Evolutionary conservation across 2,329 filamentous ascomycete genomes (phyloP), one percentile per base, ranked within the genome.

Genomic region (Fusarium duplospermum): DNA sequence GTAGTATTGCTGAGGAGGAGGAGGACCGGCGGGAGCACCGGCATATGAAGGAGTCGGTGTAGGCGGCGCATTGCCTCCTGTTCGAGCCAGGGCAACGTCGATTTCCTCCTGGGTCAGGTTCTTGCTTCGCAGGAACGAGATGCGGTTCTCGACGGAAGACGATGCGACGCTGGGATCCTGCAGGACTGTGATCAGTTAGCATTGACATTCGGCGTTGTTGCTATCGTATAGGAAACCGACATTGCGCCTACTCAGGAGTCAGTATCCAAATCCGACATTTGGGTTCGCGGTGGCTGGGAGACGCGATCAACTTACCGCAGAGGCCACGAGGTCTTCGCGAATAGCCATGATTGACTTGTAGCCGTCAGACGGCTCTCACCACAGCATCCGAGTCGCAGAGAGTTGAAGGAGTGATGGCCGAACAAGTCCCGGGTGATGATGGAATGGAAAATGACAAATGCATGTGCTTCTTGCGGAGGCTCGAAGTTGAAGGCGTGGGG

Each of bases 41-140:
- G 85, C 78, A 72, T 84, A 80, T 82, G 84, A 75, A 77, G 84
- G 66, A 80, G 84, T 81, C 71, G 83, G 80, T 62, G 76, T 60
- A 22, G 84, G 82, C 36, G 85, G 84, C 52, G 86, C 81, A 75
- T 88, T 89, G 78, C 91, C 91, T 73, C 92, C 91, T 56, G 91
- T 91, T 79, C 96, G 91, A 47, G 93, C 89, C 75, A 99, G 89
- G 18, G 97, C 93, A 40, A 90, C 87, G 80, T 96, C 94, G 79
- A 99, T 93, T 84, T 99, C 97, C 84, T 98, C 96, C 82, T 96
- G 93, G 1, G 96, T 98, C 64, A 99, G 89, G 83, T 99, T 98
- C 85, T 99, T 99, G 9, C 95, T 97, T 83, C 95, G 94, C 22
- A 99, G 88, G 78, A 99, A 99, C 10, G 95, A 93, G 69, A 98